Evolutionary conservation across 495 filamentous ascomycete genomes (phyloP).

Genomic region (Aspergillus sparsus): DNA sequence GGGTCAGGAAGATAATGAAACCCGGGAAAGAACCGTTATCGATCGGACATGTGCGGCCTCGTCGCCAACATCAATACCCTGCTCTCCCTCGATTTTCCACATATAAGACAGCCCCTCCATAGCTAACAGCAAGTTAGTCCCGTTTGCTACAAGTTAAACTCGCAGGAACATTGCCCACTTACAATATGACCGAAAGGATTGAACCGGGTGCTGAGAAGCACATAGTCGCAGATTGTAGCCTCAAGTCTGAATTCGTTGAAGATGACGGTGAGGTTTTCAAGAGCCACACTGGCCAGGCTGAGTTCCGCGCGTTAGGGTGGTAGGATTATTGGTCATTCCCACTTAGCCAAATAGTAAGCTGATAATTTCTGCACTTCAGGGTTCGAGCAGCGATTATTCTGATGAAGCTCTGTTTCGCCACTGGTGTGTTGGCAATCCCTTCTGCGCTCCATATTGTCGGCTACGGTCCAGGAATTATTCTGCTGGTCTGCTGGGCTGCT

Average conservation of each 20-base stretch:
- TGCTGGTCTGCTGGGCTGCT: neutral
- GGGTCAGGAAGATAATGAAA: neutral
- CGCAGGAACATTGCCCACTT: neutral
- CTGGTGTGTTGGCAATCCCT: slow-evolving; percentile 62
- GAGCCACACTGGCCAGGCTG: slow-evolving; percentile 45
- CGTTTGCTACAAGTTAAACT: too few species aligned
- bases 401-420: slow-evolving; percentile 50
- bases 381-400: slow-evolving; percentile 52
- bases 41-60: neutral
- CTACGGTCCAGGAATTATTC: slow-evolving; percentile 56
- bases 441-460: slow-evolving; percentile 59
- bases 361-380: neutral
- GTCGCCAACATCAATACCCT: too few species aligned
- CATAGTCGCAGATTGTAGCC: neutral
- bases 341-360: neutral
- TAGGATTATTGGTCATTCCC: neutral
- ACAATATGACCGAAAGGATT: neutral
- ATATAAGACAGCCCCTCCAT: neutral
- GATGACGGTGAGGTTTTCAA: slow-evolving; percentile 50
- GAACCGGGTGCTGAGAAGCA: neutral
- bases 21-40: neutral
- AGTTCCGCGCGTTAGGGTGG: slow-evolving; percentile 58
- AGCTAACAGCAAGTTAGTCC: neutral
- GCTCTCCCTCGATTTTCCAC: neutral
- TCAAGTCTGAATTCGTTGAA: neutral